Evolutionary conservation across 164 flowering plant genomes (phyloP), one percentile per base, ranked within the genome.

Genomic region (Vitis amurensis): DNA sequence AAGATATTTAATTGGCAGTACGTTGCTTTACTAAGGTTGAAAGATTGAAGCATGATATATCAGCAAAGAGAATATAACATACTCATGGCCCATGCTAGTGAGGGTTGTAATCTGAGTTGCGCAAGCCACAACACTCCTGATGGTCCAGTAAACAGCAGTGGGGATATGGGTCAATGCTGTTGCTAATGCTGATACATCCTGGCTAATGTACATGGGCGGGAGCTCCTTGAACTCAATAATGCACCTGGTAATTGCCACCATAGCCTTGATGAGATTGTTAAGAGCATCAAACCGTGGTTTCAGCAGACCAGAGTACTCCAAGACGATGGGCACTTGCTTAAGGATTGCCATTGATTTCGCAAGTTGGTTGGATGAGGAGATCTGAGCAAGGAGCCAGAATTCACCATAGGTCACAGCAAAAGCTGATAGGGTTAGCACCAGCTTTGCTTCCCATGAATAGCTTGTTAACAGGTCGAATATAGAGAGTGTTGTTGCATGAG

Each of bases 201-300:
- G 49, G 0, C 82, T 8, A 37, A 87, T 81, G 72, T 88, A 83
- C 37, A 50, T 59, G 0, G 77, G 0, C 0, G 86, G 92, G 0
- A 87, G 76, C 27, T 84, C 86, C 14, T 70, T 82, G 61, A 90
- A 80, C 53, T 82, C 74, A 31, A 87, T 62, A 11, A 90, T 67
- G 69, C 86, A 79, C 64, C 55, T 68, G 56, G 90, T 88, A 50
- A 84, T 74, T 3, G 81, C 81, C 67, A 87, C 12, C 71, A 81
- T 77, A 12, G 74, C 81, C 57, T 9, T 58, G 53, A 85, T 66
- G 50, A 88, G 81, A 16, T 61, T 76, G 63, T 64, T 79, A 12
- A 85, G 80, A 0, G 84, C 77, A 1, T 85, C 88, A 13, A 88
- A 82, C 51, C 72, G 67, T 3, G 88, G 80, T 61, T 72, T 81